Base-by-base conservation (phyloP, 192 early-diverging fungal genomes). In the Linnemannia hyalina region DNA sequence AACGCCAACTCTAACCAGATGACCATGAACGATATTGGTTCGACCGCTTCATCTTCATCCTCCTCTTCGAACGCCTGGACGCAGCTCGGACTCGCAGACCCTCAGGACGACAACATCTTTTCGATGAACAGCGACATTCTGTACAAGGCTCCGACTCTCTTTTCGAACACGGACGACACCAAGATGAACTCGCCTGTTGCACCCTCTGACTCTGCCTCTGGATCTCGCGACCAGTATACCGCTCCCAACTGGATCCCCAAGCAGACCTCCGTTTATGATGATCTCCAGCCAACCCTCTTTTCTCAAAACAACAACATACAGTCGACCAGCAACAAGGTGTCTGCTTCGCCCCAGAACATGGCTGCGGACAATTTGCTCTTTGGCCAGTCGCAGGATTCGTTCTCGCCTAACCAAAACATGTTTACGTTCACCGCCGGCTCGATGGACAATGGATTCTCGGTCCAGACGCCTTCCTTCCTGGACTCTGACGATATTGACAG, bases 391-490 rank as follows among this genome's bases (percentile, higher is more conserved):
- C 75, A 80, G 22, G 18, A 75, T 2, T 68, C 83, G 18, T 81
- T 86, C 65, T 86, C 84, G 32, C 80, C 84, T 38, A 86, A 86
- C 68, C 84, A 86, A 78, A 86, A 86, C 80, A 81, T 80, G 68
- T 86, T 86, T 52, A 70, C 84, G 4, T 86, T 86, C 42, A 46
- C 79, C 3, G 63, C 80, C 4, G 65, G 71, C 20, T 86, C 84
- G 0, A 86, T 86, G 84, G 84, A 86, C 52, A 32, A 70, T 3
- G 75, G 40, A 0, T 86, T 86, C 68, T 71, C 84, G 2, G 74
- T 41, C 42, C 79, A 81, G 52, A 86, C 83, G 2, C 70, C 75
- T 16, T 74, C 70, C 0, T 86, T 86, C 72, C n/a, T 86, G 75
- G 84, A 86, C 32, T 77, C 79, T n/a, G 84, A 86, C 23, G 84